Evolutionary conservation across 192 early-diverging fungal species (phyloP).

Genomic region (Linnemannia zychae): DNA sequence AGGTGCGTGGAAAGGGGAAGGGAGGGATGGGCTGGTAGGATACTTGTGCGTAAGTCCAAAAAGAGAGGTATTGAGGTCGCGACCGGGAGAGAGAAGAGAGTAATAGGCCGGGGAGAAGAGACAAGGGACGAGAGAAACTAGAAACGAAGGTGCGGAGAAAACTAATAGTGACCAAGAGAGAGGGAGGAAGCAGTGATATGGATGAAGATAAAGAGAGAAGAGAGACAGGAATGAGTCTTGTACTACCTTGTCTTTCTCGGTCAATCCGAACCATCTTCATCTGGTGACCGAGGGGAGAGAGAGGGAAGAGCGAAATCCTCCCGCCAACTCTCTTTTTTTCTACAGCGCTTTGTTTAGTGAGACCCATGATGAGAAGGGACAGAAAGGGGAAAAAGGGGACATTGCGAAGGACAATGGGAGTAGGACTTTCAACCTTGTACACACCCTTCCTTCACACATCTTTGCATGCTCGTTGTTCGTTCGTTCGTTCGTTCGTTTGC

Average conservation of each 20-base stretch:
- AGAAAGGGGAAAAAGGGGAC: not conserved
- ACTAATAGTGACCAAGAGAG: not conserved
- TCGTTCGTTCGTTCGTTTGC: not conserved
- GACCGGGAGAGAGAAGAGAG: not conserved
- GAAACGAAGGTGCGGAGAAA: not conserved
- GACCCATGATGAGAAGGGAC: not conserved
- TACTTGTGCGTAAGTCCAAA: not conserved
- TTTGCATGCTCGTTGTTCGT: not conserved
- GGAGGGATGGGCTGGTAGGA: not conserved
- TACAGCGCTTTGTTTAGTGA: not conserved
- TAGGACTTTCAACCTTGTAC: not conserved
- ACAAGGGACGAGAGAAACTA: not conserved
- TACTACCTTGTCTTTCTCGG: too few relatives aligned
- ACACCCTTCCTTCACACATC: not conserved
- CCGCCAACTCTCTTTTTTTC: constrained; percentile 1
- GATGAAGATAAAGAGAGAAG: not conserved
- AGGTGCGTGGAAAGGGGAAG: not conserved
- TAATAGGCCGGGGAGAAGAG: not conserved
- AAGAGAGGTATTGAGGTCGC: not conserved
- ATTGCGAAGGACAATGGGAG: not conserved
- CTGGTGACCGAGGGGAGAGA: too few relatives aligned
- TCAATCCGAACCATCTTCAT: too few relatives aligned
- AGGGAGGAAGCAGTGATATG: not conserved
- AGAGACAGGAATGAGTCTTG: not conserved
- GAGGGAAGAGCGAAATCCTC: not conserved